Evolutionary conservation across 176 grass and related monocot genomes (phyloP), one percentile per base, ranked within the genome.

Genomic region (Rhipidocladum racemiflorum): DNA sequence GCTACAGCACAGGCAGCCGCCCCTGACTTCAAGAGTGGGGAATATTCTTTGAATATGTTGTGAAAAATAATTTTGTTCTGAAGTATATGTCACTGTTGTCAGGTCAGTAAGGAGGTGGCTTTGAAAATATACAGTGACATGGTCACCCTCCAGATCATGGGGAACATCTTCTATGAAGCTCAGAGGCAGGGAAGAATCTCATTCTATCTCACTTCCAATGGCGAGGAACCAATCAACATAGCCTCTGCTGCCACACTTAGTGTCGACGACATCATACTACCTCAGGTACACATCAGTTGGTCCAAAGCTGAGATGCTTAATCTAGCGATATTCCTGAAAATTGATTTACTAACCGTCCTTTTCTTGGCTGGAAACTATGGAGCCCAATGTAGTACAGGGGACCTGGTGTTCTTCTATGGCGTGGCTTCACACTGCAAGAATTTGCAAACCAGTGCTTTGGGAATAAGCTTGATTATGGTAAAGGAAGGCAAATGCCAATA

Each of bases 171-270:
- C 89, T 95, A 91, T 34, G 96, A 99, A 90, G 96, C 91, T 65
- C 96, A 95, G 78, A 93, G 96, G 76, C 96, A 99, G 83, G 96
- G 96, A 70, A 88, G 96, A 87, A 93, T 99, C 30, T 99, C 96
- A 3, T 99, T 99, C 77, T 95, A 99, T 81, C 80, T 99, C 80
- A 99, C 92, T 76, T 93, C 96, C 48, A 81, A 85, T 48, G 96
- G 96, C 6, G 92, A 99, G 75, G 96, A 99, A 76, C 91, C 93
- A 23, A 95, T 99, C 59, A 99, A 99, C 82, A 83, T 99, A 50
- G 96, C 96, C 38, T 95, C 91, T 60, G 93, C 96, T 65, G 96
- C 92, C 29, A 93, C 96, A 9, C 92, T 95, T 73, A 91, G 54
- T 54, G 44, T 66, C 9, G 83, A 99, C 13, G 93, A 99, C 82